phyloP scores from a whole-genome alignment of 176 grass and related monocot genomes.

The Elaeis guineensis region DNA sequence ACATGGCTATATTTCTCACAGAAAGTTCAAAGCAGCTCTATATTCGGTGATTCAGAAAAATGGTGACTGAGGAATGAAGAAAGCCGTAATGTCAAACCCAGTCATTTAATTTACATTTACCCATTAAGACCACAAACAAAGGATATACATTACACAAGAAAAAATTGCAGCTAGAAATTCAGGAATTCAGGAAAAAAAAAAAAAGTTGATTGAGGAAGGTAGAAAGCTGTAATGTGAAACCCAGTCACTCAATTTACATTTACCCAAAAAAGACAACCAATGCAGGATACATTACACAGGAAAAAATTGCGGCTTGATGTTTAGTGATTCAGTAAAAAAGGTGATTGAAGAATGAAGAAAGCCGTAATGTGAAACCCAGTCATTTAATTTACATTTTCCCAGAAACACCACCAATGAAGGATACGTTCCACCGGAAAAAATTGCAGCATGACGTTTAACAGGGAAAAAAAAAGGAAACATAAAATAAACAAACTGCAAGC shows the following conservation, averaged over 20 bases:
- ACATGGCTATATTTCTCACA: too few species aligned
- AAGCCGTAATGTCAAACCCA: neutral
- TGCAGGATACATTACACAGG: too few species aligned
- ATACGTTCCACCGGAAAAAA: conserved; percentile 66
- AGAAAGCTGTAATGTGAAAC: too few species aligned
- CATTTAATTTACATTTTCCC: conserved; percentile 5
- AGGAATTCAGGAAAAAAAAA: too few species aligned
- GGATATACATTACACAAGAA: conserved; percentile 64
- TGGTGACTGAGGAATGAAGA: neutral
- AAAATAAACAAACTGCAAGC: conserved; percentile 3
- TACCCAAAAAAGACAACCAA: too few species aligned
- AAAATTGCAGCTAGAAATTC: too few species aligned
- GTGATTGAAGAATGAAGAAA: neutral
- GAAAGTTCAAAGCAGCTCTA: too few species aligned
- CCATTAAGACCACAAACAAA: conserved; percentile 48
- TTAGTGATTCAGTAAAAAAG: neutral
- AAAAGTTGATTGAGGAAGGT: too few species aligned
- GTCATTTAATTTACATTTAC: conserved; percentile 2
- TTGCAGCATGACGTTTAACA: neutral
- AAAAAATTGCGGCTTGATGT: conserved; percentile 3
- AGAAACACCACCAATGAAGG: conserved; percentile 62
- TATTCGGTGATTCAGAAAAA: too few species aligned
- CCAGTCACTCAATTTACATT: too few species aligned
- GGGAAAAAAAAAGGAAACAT: neutral
- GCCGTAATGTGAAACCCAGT: neutral